phyloP scores from a whole-genome alignment of 2,329 filamentous ascomycete genomes.

The Talaromyces sp. region DNA sequence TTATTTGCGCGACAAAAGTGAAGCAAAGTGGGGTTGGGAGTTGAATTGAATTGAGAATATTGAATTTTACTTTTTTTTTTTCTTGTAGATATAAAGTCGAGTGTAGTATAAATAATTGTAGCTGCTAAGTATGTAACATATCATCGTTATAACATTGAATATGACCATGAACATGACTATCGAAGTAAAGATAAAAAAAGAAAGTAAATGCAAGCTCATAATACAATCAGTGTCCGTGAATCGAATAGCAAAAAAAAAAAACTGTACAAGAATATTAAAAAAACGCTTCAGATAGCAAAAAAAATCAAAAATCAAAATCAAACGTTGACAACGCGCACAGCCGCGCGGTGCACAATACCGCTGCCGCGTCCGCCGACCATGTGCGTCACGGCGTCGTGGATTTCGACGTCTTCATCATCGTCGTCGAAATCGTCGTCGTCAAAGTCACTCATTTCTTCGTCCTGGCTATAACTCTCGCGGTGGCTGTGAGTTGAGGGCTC shows the following conservation, averaged over 20 bases:
- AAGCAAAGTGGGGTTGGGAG: not conserved
- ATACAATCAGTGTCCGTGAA: not conserved
- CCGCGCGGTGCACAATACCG: constrained; percentile 2
- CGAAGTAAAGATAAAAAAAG: not conserved
- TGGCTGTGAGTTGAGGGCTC: not conserved
- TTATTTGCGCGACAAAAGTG: not conserved
- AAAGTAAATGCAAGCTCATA: not conserved
- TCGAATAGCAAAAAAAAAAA: not conserved
- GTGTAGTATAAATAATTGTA: not conserved
- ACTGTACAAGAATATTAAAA: not conserved
- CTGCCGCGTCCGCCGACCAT: not conserved
- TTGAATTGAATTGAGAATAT: not conserved
- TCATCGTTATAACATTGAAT: not conserved
- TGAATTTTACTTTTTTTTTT: not conserved
- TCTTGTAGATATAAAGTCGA: too few relatives aligned
- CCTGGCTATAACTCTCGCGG: not conserved
- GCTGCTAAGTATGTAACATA: not conserved
- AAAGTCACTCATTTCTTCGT: not conserved
- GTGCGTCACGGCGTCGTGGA: constrained; percentile 11
- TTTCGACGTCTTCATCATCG: constrained; percentile 7
- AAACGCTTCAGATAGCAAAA: not conserved
- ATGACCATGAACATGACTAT: too few relatives aligned
- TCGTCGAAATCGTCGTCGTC: constrained; percentile 7
- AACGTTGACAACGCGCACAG: constrained; percentile 11
- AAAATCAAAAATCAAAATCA: not conserved